Evolutionary conservation across 2,329 filamentous ascomycete genomes (phyloP).

Genomic region (Fusarium agapanthi): DNA sequence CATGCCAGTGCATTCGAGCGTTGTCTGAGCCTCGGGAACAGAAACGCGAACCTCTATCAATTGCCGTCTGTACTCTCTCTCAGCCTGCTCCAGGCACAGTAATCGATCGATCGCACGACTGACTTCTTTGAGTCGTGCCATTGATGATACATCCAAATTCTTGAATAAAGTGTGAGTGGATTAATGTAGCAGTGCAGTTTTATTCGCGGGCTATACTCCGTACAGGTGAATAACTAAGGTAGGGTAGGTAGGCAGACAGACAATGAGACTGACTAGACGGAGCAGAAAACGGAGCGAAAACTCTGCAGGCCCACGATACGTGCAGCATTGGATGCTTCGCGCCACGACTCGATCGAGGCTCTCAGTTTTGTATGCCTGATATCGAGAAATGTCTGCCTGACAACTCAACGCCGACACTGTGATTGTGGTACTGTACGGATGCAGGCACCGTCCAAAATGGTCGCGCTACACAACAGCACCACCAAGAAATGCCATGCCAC

Average conservation of each 20-base stretch:
- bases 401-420: conserved; percentile 5
- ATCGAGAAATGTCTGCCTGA: conserved; percentile 13
- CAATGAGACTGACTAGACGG: conserved; percentile 4
- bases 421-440: conserved; percentile 29
- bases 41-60: not conserved
- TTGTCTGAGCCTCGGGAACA: not conserved
- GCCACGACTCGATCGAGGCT: conserved; percentile 10
- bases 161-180: conserved; percentile 24
- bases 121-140: conserved; percentile 1
- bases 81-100: not conserved
- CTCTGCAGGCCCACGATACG: conserved; percentile 29
- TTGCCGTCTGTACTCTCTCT: not conserved
- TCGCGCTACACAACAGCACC: conserved; percentile 10
- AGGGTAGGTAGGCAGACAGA: not conserved
- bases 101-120: conserved; percentile 1
- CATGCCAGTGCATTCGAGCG: not conserved
- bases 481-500: not conserved
- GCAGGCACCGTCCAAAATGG: conserved; percentile 30
- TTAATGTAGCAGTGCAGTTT: not conserved
- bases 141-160: not conserved
- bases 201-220: conserved; percentile 1
- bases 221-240: not conserved
- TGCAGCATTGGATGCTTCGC: conserved; percentile 14
- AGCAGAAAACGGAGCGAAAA: conserved; percentile 33
- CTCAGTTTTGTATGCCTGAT: not conserved